A percentile compares a stretch with the other conserved stretches of the same genome.
These are phyloP conservation scores for Vararia minispora DNA, from an alignment of 768 basidiomycete genomes.

Conservation along the genomic window DNA sequence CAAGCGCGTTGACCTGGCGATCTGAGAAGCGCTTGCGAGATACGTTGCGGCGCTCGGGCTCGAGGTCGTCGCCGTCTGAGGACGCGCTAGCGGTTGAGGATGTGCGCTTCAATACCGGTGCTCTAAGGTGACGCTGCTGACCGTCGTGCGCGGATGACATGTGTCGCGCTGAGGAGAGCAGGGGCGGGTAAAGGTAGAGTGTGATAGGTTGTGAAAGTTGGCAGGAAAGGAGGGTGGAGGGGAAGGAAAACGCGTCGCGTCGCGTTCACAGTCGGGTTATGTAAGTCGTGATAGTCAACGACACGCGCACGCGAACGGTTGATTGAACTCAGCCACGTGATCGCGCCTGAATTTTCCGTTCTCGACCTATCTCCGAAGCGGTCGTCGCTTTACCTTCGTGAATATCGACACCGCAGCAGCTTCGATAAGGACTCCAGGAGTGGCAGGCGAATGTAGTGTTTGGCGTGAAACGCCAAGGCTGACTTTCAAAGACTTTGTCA, in stretches of 20 bases:
- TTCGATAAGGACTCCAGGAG: too few species aligned
- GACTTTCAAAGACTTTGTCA: too few species aligned
- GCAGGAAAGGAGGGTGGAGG: constrained; percentile 5
- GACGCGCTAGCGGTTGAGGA: constrained; percentile 9
- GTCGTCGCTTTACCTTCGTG: too few species aligned
- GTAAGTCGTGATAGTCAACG: too few species aligned
- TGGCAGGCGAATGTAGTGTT: too few species aligned
- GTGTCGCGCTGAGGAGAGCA: background rate
- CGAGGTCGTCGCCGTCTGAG: constrained; percentile 1
- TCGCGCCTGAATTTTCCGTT: too few species aligned
- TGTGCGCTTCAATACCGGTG: constrained; percentile 10
- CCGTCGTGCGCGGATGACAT: constrained; percentile 6
- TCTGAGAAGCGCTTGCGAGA: constrained; percentile 15
- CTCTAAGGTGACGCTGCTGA: too few species aligned
- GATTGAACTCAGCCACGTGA: too few species aligned
- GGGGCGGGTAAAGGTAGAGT: constrained; percentile 1
- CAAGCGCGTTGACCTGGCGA: constrained; percentile 12
- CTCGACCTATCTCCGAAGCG: too few species aligned
- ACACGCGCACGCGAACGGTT: too few species aligned
- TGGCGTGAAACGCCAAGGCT: too few species aligned
- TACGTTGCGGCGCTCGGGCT: constrained; percentile 8
- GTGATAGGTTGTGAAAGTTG: background rate
- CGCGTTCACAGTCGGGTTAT: background rate
- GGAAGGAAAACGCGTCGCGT: constrained; percentile 7
- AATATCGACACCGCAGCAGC: too few species aligned